Conservation (phyloP, 768 basidiomycete genomes). For the Pisolithus marmoratus region DNA sequence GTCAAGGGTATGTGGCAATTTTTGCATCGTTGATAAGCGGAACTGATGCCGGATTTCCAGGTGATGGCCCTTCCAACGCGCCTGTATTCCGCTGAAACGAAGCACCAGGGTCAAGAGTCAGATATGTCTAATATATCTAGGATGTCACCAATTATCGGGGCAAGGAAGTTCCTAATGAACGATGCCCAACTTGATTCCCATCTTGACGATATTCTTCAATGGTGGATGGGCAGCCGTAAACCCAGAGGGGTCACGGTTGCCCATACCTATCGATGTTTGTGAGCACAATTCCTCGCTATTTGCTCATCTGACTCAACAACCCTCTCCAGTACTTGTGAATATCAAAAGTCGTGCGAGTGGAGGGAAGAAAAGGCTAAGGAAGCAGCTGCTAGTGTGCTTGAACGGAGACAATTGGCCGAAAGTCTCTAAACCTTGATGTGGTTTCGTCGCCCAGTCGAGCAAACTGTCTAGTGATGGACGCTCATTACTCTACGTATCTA, state of each 20-base stretch:
- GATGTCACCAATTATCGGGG: slow-evolving; percentile 54
- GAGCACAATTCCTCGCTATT: slow-evolving; percentile 24
- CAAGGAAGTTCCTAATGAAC: slow-evolving; percentile 52
- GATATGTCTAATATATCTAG: background rate
- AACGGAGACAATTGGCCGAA: background rate
- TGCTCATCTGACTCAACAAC: slow-evolving; percentile 5
- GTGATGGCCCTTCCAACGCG: background rate
- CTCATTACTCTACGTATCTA: too few species aligned
- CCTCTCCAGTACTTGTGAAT: slow-evolving; percentile 60
- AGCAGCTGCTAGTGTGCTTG: background rate
- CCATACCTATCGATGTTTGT: slow-evolving; percentile 63
- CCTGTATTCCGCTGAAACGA: background rate
- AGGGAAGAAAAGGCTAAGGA: slow-evolving; percentile 46
- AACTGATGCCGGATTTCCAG: background rate
- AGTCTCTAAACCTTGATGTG: background rate
- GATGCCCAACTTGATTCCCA: slow-evolving; percentile 46
- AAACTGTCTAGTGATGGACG: too few species aligned
- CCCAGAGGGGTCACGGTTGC: slow-evolving; percentile 65
- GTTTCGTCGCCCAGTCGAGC: background rate
- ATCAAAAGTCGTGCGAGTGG: slow-evolving; percentile 76
- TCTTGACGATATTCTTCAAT: slow-evolving; percentile 51
- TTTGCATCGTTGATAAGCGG: background rate
- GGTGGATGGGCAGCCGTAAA: slow-evolving; percentile 70
- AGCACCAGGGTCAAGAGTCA: background rate
- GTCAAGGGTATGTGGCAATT: slow-evolving; percentile 8